Evolutionary conservation across 495 filamentous ascomycete species (phyloP), one percentile per base, ranked within the genome.

Genomic region (Neurospora hispaniola): DNA sequence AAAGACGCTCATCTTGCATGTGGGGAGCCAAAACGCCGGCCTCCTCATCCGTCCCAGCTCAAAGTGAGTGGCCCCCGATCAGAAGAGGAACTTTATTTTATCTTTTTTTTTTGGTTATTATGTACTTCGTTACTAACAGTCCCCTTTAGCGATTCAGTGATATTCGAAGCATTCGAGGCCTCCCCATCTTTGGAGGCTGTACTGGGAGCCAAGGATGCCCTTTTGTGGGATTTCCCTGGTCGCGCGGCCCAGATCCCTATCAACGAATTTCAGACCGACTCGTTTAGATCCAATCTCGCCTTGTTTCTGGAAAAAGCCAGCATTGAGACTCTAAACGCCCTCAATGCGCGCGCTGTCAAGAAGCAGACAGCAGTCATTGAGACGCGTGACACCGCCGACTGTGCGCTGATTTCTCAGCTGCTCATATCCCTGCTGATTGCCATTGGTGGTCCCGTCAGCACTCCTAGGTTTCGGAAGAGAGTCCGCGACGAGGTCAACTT

Each of bases 401-500:
- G 71, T n/a, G 44, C 42, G 71, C 43, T 62, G 44, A 42, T 71
- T 66, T 66, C 54, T 35, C 54, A 66, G 54, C 5, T 66, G 54
- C 54, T 66, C 54, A 18, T 66, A 31, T 35, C 54, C 12, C 27
- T 66, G 12, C 12, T 66, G 27, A 66, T 66, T 31, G 54, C 54
- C 35, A 66, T 66, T 66, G 54, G 54, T 31, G 54, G 27, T 14
- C 54, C 54, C 7, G 27, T 18, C 6, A 66, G 54, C 54, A 71
- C 81, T 0, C 79, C 80, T 0, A 18, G 80, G 0, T 78, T 88
- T 4, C 81, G 82, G 11, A 91, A 91, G 78, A 82, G 84, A n/a
- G 81, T 90, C 7, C 84, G 85, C 2, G 89, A 91, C 71, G 88
- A 89, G 31, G 86, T 90, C 0, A 84, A 80, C 70, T 83, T 84